Percentiles rank a stretch among this genome's conserved stretches.
Conservation (phyloP, 441 rosid species). For the Capsella rubella region DNA sequence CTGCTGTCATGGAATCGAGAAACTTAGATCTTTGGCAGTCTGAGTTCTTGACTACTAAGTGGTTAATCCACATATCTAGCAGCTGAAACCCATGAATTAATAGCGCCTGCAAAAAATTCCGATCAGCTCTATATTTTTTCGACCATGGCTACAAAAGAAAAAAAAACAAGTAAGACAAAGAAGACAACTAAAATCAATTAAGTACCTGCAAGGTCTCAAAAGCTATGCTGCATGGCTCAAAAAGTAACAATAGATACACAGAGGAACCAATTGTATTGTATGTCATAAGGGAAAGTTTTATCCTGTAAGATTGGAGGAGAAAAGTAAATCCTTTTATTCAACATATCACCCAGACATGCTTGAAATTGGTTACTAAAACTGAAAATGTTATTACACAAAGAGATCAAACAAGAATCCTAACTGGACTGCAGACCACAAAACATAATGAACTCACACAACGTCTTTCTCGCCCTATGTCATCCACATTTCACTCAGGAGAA, state of each 20-base stretch:
- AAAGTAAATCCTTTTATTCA: slow-evolving; percentile 15
- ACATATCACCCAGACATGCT: slow-evolving; percentile 11
- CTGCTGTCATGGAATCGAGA: slow-evolving; percentile 78
- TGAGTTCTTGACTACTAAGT: slow-evolving; percentile 65
- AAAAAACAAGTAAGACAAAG: not conserved
- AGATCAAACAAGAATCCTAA: slow-evolving; percentile 3
- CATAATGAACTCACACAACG: slow-evolving; percentile 15
- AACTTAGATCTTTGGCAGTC: slow-evolving; percentile 74
- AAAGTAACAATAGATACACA: slow-evolving; percentile 80
- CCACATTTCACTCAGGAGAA: not conserved
- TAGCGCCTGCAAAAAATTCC: slow-evolving; percentile 65
- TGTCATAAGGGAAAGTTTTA: slow-evolving; percentile 70
- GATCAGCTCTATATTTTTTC: slow-evolving; percentile 14
- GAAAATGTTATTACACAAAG: not conserved
- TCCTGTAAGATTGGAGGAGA: slow-evolving; percentile 61
- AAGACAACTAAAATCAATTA: slow-evolving; percentile 17
- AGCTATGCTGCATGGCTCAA: slow-evolving; percentile 95
- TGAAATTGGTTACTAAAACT: slow-evolving; percentile 8
- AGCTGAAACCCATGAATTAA: slow-evolving; percentile 96
- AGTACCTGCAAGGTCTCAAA: slow-evolving; percentile 98
- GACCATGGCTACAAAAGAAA: slow-evolving; percentile 15
- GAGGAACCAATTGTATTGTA: slow-evolving; percentile 69
- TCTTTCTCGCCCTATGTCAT: slow-evolving; percentile 3
- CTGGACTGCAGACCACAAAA: slow-evolving; percentile 25
- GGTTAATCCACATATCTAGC: slow-evolving; percentile 91